Conservation (phyloP, 73 alveolate genomes). For the Symbiodinium natans region DNA sequence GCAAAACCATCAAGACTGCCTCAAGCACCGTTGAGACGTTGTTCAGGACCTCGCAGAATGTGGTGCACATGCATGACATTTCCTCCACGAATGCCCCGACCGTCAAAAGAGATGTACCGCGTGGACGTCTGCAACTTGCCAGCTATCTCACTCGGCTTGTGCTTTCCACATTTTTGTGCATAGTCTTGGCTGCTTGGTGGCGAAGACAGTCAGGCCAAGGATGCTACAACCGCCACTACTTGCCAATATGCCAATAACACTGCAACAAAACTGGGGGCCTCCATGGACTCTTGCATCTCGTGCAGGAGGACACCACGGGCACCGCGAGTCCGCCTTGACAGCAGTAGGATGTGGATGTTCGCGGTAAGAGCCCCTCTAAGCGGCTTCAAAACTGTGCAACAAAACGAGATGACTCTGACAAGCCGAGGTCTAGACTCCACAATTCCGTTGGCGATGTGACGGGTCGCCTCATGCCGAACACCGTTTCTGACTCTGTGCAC, state of each 20-base stretch:
- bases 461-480: constrained; percentile 2
- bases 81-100: no score
- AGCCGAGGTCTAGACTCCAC: neutral
- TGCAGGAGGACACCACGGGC: constrained; percentile 45
- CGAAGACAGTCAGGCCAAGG: no score
- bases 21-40: constrained; percentile 59
- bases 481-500: neutral
- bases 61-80: no score
- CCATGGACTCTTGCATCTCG: constrained; percentile 73
- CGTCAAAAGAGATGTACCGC: no score
- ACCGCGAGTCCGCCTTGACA: constrained; percentile 34
- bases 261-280: neutral
- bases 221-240: no score
- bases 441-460: constrained; percentile 38
- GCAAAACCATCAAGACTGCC: neutral
- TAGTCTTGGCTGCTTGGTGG: no score
- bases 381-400: neutral
- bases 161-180: no score
- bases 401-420: neutral
- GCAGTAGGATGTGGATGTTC: neutral
- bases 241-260: neutral
- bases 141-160: no score
- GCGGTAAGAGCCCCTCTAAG: neutral
- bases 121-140: no score
- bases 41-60: constrained; percentile 17